These are phyloP conservation scores for Aspergillus ostianus DNA, from an alignment of 495 filamentous ascomycete species.

Conservation along the genomic window DNA sequence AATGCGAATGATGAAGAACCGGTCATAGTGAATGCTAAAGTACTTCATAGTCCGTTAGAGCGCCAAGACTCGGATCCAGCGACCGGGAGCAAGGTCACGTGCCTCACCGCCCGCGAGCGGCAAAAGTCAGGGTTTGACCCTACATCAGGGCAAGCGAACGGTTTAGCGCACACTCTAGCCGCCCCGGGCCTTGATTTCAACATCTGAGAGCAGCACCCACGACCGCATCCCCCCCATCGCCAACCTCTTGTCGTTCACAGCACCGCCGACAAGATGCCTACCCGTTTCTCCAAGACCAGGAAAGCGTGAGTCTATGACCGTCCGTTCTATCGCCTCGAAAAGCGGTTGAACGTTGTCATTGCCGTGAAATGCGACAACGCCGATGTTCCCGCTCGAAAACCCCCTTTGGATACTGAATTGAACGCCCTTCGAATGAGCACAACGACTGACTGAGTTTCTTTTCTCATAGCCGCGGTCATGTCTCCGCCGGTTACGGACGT, in stretches of 20 bases:
- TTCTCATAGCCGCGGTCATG: slow-evolving; percentile 76
- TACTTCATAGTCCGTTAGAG: neutral
- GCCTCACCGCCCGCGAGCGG: neutral
- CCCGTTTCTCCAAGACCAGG: slow-evolving; percentile 75
- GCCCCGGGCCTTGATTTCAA: slow-evolving; percentile 43
- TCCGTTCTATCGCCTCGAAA: slow-evolving; percentile 21
- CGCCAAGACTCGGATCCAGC: neutral
- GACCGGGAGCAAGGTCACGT: neutral
- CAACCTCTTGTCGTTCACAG: slow-evolving; percentile 47
- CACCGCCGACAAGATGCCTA: slow-evolving; percentile 69
- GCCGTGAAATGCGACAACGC: slow-evolving; percentile 22
- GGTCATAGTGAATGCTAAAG: too few relatives aligned
- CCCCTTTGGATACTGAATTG: slow-evolving; percentile 13
- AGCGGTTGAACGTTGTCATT: slow-evolving; percentile 14
- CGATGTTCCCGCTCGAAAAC: slow-evolving; percentile 12
- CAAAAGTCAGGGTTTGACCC: slow-evolving; percentile 26
- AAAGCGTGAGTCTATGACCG: slow-evolving; percentile 64
- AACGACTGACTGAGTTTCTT: slow-evolving; percentile 26
- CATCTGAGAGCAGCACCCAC: slow-evolving; percentile 37
- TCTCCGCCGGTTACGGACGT: slow-evolving; percentile 91
- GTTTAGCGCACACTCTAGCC: slow-evolving; percentile 46
- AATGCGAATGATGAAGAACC: neutral
- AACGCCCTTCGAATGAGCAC: slow-evolving; percentile 6
- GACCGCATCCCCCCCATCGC: slow-evolving; percentile 44
- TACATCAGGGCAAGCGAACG: slow-evolving; percentile 42